Base-by-base conservation (phyloP, 2,329 filamentous ascomycete genomes). In the Cladosporium sp. region DNA sequence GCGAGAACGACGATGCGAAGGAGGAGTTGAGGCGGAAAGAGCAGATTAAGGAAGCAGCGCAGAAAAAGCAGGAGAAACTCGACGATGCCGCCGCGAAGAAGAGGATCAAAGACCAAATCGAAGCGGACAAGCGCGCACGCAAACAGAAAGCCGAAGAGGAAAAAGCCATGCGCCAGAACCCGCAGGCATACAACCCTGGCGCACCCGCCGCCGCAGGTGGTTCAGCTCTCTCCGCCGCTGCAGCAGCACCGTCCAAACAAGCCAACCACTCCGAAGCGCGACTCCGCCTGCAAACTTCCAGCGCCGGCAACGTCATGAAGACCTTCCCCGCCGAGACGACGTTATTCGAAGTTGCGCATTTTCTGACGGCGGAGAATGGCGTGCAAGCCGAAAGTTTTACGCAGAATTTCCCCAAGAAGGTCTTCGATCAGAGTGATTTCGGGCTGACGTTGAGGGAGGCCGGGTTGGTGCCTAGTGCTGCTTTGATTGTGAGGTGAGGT, bases 361-460 rank as follows among this genome's bases (percentile, higher is more conserved):
- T 84, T 51, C 66, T 98, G 19, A 74, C 82, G 64, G 69, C 79
- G 43, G 88, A 96, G 55, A 83, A 80, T 43, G 88, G 86, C 0
- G 68, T 80, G 4, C 71, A 81, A 2, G 85, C 94, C 12, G 79
- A 75, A 19, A 89, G 82, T 59, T 96, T 98, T 66, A 82, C 85
- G 1, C 86, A 85, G 60, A 96, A 84, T 16, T 97, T 94, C 61
- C 93, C 93, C 0, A 83, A 81, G 63, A 95, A 96, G 75, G 80
- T 82, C 0, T 97, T 86, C 56, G 71, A 78, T 55, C 63, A 16
- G 67, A 76, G 55, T 59, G 93, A 95, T 66, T 90, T 96, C 62
- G 88, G 88, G 30, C 85, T 93, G 78, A 93, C 91, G 4, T 71
- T 98, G 50, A 94, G 94, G 72, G 93, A 98, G 70, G 86, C 92